Conservation (phyloP, 2,329 filamentous ascomycete genomes). For the Xylogone sp. region DNA sequence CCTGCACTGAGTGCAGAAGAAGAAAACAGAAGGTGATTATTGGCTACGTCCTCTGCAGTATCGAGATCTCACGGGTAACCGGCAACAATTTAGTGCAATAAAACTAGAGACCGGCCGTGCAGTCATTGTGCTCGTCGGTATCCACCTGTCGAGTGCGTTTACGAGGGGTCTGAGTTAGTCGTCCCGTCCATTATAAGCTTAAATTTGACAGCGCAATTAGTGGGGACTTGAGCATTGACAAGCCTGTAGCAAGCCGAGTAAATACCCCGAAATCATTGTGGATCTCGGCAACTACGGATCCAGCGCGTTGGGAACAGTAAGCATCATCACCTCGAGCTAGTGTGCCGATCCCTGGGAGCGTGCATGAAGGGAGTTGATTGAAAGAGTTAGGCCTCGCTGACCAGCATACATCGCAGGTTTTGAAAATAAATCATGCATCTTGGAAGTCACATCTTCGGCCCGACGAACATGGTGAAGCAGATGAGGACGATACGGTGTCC, state of each 20-base stretch:
- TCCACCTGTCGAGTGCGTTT: constrained; percentile 17
- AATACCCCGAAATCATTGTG: background rate
- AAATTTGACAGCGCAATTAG: background rate
- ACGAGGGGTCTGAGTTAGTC: constrained; percentile 14
- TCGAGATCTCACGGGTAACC: background rate
- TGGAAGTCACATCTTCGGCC: too few relatives aligned
- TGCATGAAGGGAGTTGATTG: too few relatives aligned
- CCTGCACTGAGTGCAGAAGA: background rate
- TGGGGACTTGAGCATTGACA: background rate
- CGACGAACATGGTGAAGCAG: too few relatives aligned
- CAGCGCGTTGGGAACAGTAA: background rate
- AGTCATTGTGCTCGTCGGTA: constrained; percentile 1
- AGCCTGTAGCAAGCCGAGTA: background rate
- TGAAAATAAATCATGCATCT: too few relatives aligned
- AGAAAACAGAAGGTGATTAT: constrained; percentile 1
- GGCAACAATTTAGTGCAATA: background rate
- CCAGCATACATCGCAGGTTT: too few relatives aligned
- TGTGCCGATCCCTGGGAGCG: background rate
- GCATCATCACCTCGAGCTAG: background rate
- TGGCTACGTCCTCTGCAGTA: background rate
- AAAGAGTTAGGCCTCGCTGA: too few relatives aligned
- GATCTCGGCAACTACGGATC: background rate
- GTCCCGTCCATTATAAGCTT: background rate
- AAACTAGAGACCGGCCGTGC: background rate
- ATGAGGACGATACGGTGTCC: too few relatives aligned